Evolutionary conservation across 176 grass and related monocot species (phyloP).

Genomic region (Avena atlantica): DNA sequence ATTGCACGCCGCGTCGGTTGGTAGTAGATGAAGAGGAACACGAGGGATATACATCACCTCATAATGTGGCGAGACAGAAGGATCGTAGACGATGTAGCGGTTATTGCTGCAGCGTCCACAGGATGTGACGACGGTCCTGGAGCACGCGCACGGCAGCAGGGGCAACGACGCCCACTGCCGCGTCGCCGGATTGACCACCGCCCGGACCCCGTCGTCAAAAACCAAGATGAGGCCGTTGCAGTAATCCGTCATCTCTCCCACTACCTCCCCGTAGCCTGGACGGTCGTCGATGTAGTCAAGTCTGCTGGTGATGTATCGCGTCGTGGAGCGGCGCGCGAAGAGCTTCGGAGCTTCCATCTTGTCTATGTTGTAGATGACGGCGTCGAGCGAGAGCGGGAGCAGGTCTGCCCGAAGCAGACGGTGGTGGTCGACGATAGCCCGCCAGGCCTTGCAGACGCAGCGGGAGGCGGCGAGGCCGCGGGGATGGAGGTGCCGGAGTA

Average conservation of each 20-base stretch:
- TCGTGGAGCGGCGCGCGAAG: background rate
- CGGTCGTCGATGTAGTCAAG: background rate
- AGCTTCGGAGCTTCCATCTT: background rate
- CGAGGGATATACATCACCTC: background rate
- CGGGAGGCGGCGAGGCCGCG: background rate
- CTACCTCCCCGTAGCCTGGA: background rate
- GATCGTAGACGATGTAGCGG: background rate
- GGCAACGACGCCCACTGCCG: background rate
- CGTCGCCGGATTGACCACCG: conserved; percentile 1
- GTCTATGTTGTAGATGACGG: background rate
- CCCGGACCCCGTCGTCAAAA: background rate
- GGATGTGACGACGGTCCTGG: no score
- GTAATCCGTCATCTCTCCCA: background rate
- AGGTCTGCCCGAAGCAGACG: background rate
- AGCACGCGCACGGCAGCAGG: background rate
- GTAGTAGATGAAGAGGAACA: background rate
- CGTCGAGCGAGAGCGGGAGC: background rate
- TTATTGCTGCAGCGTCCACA: background rate
- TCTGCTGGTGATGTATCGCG: background rate
- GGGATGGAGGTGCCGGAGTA: background rate
- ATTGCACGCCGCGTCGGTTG: background rate
- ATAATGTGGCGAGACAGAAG: background rate
- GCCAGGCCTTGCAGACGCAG: background rate
- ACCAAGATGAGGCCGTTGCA: background rate
- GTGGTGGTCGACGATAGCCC: background rate